Percentiles rank a stretch among this genome's conserved stretches.
Evolutionary conservation across 139 green algal genomes (phyloP).

Genomic region (Chlorella sp.): DNA sequence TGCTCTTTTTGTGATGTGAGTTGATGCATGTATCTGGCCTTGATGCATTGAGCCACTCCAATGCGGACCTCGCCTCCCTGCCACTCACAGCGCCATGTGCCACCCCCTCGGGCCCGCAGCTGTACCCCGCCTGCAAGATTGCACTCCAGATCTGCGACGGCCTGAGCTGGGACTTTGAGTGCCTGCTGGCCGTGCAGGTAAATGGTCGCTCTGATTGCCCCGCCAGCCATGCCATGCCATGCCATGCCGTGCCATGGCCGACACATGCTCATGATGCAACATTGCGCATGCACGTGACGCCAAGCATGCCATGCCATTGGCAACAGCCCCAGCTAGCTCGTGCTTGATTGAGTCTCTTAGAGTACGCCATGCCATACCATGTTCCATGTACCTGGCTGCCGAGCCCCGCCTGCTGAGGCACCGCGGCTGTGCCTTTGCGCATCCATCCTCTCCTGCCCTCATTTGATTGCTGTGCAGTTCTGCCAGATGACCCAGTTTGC

Average conservation of each 20-base stretch:
- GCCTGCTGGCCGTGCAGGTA: conserved; percentile 72
- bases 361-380: no score
- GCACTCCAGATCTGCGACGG: conserved; percentile 58
- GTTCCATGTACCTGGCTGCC: no score
- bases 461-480: neutral
- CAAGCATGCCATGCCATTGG: no score
- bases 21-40: neutral
- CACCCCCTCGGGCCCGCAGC: neutral
- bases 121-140: conserved; percentile 46
- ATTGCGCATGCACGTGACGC: no score
- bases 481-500: conserved; percentile 52
- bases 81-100: neutral
- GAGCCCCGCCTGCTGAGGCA: neutral
- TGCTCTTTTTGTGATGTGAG: neutral
- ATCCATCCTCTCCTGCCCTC: no score
- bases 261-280: no score
- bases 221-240: no score
- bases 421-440: no score
- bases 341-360: no score
- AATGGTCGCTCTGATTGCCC: no score
- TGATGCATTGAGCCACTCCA: neutral
- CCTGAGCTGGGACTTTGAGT: conserved; percentile 61
- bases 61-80: neutral
- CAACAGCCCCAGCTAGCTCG: no score
- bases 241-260: no score